Evolutionary conservation across 352 stramenopile species (phyloP).

Genomic region (Phytophthora sojae): DNA sequence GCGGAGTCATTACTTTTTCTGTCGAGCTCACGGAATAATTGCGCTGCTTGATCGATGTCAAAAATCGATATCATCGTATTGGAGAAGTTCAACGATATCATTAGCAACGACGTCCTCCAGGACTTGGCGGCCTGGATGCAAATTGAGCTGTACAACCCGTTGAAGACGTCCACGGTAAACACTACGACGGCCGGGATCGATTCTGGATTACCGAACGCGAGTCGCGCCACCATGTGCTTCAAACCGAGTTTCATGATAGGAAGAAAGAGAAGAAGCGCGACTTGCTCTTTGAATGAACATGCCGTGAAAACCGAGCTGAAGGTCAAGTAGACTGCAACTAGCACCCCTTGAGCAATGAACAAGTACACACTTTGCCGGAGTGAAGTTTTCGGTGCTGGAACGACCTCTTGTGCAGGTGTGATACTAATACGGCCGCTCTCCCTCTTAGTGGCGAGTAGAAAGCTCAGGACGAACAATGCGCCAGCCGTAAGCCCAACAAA

Average conservation of each 20-base stretch:
- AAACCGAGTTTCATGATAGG: slow-evolving; percentile 1
- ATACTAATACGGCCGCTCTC: neutral
- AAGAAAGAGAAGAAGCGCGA: slow-evolving; percentile 3
- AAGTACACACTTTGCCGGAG: neutral
- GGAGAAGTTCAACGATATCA: neutral
- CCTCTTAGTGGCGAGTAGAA: neutral
- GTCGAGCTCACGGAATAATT: neutral
- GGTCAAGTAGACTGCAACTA: neutral
- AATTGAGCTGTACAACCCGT: slow-evolving; percentile 5
- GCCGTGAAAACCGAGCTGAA: neutral
- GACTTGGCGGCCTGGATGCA: neutral
- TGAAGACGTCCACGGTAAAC: slow-evolving; percentile 17
- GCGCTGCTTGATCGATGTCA: neutral
- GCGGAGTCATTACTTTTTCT: neutral
- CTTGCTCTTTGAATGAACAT: neutral
- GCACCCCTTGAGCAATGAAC: neutral
- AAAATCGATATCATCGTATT: neutral
- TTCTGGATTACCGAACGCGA: neutral
- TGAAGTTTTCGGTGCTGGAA: neutral
- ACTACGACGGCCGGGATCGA: slow-evolving; percentile 8
- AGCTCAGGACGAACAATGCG: neutral
- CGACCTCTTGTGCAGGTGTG: neutral
- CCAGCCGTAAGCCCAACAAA: neutral
- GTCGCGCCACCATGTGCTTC: slow-evolving; percentile 1
- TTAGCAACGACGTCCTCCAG: neutral